Base-by-base conservation (phyloP, 2,329 filamentous ascomycete species). In the Claviceps monticola region DNA sequence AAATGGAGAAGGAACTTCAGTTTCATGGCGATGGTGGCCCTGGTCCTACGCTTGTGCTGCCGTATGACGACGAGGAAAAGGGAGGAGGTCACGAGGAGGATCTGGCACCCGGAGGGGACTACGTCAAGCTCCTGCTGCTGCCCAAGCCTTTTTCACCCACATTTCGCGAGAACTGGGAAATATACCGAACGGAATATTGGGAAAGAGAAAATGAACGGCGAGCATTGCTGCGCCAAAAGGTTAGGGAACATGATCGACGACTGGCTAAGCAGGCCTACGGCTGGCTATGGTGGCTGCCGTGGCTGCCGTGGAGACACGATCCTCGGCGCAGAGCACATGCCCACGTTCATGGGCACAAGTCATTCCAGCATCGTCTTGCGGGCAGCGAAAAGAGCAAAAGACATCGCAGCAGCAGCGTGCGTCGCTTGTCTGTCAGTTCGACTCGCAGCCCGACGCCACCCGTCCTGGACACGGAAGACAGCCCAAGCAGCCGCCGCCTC, bases 101-200 rank as follows among this genome's bases (percentile, higher is more conserved):
- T 62, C 76, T 98, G 44, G 85, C 88, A 0, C 82, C 87, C 0
- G 91, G 90, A 0, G 93, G 93, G 2, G 89, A 97, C 68, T 86
- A 91, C 62, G 84, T 98, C 59, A 93, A 95, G 66, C 76, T 98
- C 1, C 73, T 97, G 17, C 74, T 98, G 7, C 78, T 96, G 11
- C 88, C 93, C 1, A 98, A 98, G 64, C 89, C 90, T 0, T 98
- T 98, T 63, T 94, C 88, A 5, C 84, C 93, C 0, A 88, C 88
- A 46, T 98, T 98, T 62, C 79, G 93, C 19, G 90, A 97, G 66
- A 95, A 95, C 57, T 98, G 93, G 93, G 93, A 98, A 63, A 75
- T 91, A 16, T 98, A 94, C 68, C 79, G 93, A 50, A 83, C 84
- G 37, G 90, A 96, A 55, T 98, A 96, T 68, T 98, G 93, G 93